Percentiles rank a stretch among this genome's conserved stretches.
Evolutionary conservation across 345 rosid genomes (phyloP).

Genomic region (Hibiscus mutabilis): DNA sequence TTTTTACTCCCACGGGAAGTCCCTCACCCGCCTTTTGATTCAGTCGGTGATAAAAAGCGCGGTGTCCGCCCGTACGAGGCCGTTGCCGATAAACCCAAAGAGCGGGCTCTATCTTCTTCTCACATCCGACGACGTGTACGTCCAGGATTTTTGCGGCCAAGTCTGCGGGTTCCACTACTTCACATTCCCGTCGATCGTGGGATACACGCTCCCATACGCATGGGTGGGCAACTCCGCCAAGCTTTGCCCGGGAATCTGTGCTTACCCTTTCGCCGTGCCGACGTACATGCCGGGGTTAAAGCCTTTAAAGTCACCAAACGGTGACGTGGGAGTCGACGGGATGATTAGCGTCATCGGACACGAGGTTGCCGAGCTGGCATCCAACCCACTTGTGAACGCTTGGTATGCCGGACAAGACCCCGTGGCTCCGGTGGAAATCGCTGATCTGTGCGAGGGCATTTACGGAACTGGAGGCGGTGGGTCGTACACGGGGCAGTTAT

Average conservation of each 20-base stretch:
- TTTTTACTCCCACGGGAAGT: slow-evolving; percentile 83
- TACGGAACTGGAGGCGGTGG: slow-evolving; percentile 98
- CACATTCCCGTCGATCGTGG: slow-evolving; percentile 90
- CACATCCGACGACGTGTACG: slow-evolving; percentile 80
- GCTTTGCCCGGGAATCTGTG: slow-evolving; percentile 81
- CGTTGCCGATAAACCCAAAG: slow-evolving; percentile 68
- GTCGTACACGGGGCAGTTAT: slow-evolving; percentile 81
- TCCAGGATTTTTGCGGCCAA: slow-evolving; percentile 87
- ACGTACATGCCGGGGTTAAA: slow-evolving; percentile 54
- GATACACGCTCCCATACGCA: slow-evolving; percentile 88
- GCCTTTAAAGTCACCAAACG: slow-evolving; percentile 73
- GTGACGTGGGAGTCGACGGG: slow-evolving; percentile 83
- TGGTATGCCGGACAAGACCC: slow-evolving; percentile 97
- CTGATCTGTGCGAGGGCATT: slow-evolving; percentile 91
- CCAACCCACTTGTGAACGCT: slow-evolving; percentile 89
- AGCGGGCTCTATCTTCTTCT: slow-evolving; percentile 72
- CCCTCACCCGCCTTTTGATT: slow-evolving; percentile 63
- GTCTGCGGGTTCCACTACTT: slow-evolving; percentile 96
- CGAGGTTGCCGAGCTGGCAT: slow-evolving; percentile 93
- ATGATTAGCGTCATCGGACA: slow-evolving; percentile 94
- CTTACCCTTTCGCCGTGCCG: slow-evolving; percentile 88
- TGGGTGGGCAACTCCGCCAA: slow-evolving; percentile 96
- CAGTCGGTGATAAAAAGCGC: slow-evolving; percentile 84
- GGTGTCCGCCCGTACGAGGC: slow-evolving; percentile 55
- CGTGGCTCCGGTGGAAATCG: slow-evolving; percentile 80